These are phyloP conservation scores for Drechslera avenae DNA, from an alignment of 2,329 filamentous ascomycete genomes.

Conservation along the genomic window DNA sequence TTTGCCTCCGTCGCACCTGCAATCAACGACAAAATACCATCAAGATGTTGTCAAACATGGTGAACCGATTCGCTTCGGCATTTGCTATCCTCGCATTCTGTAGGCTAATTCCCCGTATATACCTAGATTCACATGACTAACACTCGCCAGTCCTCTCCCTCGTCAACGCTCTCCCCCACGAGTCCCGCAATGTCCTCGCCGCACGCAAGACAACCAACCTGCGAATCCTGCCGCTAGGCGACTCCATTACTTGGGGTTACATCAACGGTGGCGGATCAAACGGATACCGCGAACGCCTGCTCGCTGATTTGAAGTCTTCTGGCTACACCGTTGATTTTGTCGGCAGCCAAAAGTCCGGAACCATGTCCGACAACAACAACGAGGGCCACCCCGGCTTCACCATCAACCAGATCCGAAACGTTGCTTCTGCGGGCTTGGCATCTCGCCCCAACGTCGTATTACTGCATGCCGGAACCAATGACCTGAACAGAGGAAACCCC, in stretches of 20 bases:
- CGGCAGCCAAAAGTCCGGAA: conserved; percentile 36
- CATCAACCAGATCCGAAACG: conserved; percentile 36
- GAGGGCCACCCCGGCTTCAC: conserved; percentile 42
- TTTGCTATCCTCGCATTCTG: conserved; percentile 9
- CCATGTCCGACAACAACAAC: conserved; percentile 41
- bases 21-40: background rate
- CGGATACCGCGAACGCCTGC: conserved; percentile 44
- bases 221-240: conserved; percentile 26
- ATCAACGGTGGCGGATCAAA: conserved; percentile 18
- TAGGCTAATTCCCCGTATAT: background rate
- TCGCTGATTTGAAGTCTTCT: conserved; percentile 27
- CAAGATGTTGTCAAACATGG: conserved; percentile 5
- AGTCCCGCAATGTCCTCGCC: conserved; percentile 6
- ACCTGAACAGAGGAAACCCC: conserved; percentile 21
- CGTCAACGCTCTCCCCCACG: conserved; percentile 8
- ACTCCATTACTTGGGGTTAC: conserved; percentile 41
- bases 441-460: conserved; percentile 28
- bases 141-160: conserved; percentile 2
- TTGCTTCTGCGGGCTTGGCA: conserved; percentile 7
- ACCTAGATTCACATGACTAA: background rate
- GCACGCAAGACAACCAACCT: conserved; percentile 14
- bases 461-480: conserved; percentile 31
- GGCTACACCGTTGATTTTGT: conserved; percentile 34
- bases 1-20: background rate
- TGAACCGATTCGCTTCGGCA: conserved; percentile 4